Conservation (phyloP, 192 early-diverging fungal genomes). For the Coemansia biformis region DNA sequence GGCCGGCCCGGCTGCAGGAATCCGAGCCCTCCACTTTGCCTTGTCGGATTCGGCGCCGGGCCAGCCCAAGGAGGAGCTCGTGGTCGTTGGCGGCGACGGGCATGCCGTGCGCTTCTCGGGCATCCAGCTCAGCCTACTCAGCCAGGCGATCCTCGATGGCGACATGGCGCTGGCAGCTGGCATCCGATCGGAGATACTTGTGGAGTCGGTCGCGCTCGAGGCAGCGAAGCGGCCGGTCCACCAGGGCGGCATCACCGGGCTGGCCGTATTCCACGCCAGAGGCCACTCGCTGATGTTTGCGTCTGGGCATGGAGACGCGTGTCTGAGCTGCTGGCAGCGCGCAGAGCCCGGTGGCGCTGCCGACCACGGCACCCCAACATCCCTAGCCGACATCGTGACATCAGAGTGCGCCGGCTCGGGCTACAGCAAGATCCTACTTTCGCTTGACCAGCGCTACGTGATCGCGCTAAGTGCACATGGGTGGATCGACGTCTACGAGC, state of each 20-base stretch:
- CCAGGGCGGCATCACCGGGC: conserved; percentile 6
- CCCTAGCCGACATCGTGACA: conserved; percentile 24
- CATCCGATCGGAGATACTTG: conserved; percentile 16
- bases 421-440: conserved; percentile 17
- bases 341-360: neutral
- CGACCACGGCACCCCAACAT: neutral
- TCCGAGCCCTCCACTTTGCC: conserved; percentile 20
- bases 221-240: conserved; percentile 7
- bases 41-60: neutral
- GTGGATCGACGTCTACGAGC: conserved; percentile 34
- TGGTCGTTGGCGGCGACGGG: conserved; percentile 11
- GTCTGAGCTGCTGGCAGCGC: conserved; percentile 37
- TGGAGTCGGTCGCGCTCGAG: conserved; percentile 16
- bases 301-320: conserved; percentile 20
- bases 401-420: conserved; percentile 17
- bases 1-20: neutral
- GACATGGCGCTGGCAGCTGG: conserved; percentile 22
- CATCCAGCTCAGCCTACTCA: conserved; percentile 16
- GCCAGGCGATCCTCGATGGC: conserved; percentile 22
- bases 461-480: conserved; percentile 30
- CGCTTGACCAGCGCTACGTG: conserved; percentile 23
- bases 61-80: conserved; percentile 22
- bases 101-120: conserved; percentile 30
- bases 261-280: conserved; percentile 16
- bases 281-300: conserved; percentile 13